These are phyloP conservation scores for Monilinia polystroma DNA, from an alignment of 2,329 filamentous ascomycete species.

Conservation along the genomic window DNA sequence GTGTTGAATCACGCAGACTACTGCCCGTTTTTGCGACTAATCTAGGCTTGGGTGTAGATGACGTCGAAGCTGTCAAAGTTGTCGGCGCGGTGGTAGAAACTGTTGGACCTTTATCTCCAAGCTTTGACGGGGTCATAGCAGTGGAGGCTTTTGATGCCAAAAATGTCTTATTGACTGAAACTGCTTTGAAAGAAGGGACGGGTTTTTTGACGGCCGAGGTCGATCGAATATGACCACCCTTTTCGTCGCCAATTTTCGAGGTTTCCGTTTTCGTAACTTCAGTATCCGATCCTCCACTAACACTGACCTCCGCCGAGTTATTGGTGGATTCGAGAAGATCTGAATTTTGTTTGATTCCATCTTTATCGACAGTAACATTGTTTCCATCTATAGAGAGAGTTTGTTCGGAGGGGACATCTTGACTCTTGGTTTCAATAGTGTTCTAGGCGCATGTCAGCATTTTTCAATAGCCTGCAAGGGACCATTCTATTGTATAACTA, in stretches of 20 bases:
- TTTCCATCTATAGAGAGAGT: conserved; percentile 49
- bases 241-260: conserved; percentile 54
- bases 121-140: conserved; percentile 48
- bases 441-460: conserved; percentile 38
- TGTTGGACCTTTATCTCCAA: conserved; percentile 48
- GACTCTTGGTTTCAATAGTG: conserved; percentile 50
- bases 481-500: conserved; percentile 20
- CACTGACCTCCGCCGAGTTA: conserved; percentile 64
- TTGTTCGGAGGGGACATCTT: conserved; percentile 46
- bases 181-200: conserved; percentile 75
- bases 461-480: not conserved
- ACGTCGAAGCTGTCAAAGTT: conserved; percentile 44
- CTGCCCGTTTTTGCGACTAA: conserved; percentile 73
- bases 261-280: conserved; percentile 63
- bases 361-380: conserved; percentile 41
- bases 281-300: conserved; percentile 74
- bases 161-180: conserved; percentile 83
- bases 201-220: conserved; percentile 65
- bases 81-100: conserved; percentile 29
- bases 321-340: conserved; percentile 57
- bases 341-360: conserved; percentile 56
- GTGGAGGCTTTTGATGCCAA: conserved; percentile 66
- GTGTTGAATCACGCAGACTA: conserved; percentile 55
- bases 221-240: conserved; percentile 58
- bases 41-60: conserved; percentile 62